Conservation (phyloP, 768 basidiomycete genomes). For the Tricholoma furcatifolium region DNA sequence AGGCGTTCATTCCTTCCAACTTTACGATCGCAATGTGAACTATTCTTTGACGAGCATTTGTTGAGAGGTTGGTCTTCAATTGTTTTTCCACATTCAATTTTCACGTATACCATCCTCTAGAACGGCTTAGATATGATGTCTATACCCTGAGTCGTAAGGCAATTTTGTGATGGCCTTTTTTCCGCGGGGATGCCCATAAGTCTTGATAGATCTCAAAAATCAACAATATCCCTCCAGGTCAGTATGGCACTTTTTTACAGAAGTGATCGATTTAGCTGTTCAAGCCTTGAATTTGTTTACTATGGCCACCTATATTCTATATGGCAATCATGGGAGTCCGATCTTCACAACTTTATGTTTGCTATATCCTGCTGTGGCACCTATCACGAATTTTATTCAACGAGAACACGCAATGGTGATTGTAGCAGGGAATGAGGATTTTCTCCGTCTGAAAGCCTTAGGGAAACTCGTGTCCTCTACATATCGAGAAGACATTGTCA, state of each 20-base stretch:
- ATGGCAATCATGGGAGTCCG: conserved; percentile 5
- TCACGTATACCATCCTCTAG: background rate
- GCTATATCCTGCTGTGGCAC: conserved; percentile 8
- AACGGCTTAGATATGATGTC: conserved; percentile 14
- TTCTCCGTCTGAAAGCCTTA: background rate
- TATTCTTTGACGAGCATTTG: conserved; percentile 13
- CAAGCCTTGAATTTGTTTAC: conserved; percentile 7
- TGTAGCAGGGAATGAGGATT: background rate
- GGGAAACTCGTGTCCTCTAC: conserved; percentile 2
- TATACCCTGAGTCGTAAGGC: conserved; percentile 10
- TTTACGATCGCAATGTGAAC: conserved; percentile 4
- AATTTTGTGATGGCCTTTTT: background rate
- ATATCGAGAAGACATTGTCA: conserved; percentile 38
- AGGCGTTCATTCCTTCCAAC: background rate
- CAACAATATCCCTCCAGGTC: background rate
- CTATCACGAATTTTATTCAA: conserved; percentile 7
- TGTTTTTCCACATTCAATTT: background rate
- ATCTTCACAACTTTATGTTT: conserved; percentile 9
- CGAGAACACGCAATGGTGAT: too few relatives aligned
- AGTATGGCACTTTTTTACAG: background rate
- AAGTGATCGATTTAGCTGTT: conserved; percentile 1
- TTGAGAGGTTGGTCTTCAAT: conserved; percentile 10
- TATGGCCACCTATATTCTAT: conserved; percentile 10
- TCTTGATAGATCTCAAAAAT: background rate
- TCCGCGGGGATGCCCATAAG: background rate